Evolutionary conservation across 306 rosid species (phyloP).

Genomic region (Biancaea sappan): DNA sequence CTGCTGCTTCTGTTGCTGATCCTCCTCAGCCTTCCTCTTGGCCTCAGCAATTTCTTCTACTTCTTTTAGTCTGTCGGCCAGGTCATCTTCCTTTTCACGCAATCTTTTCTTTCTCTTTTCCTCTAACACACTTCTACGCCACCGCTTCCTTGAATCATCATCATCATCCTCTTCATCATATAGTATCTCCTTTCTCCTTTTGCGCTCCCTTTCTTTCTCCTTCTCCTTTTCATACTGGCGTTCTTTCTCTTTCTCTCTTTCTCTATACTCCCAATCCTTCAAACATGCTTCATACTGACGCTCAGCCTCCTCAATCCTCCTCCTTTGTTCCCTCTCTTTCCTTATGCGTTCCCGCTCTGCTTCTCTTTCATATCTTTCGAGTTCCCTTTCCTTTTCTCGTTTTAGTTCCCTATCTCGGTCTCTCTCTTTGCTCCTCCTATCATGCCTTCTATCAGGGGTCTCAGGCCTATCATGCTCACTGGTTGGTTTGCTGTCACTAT

Average conservation of each 20-base stretch:
- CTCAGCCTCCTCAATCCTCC: conserved; percentile 88
- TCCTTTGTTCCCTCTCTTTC: conserved; percentile 93
- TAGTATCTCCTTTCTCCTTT: conserved; percentile 81
- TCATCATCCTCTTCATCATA: conserved; percentile 97
- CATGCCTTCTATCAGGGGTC: conserved; percentile 90
- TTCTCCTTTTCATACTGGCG: conserved; percentile 90
- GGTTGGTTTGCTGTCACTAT: conserved; percentile 58
- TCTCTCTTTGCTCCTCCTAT: conserved; percentile 84
- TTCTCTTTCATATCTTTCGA: conserved; percentile 96
- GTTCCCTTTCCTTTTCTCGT: conserved; percentile 91
- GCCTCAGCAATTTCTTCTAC: conserved; percentile 93
- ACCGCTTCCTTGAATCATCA: conserved; percentile 90
- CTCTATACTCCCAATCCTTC: conserved; percentile 98
- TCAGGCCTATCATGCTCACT: conserved; percentile 80
- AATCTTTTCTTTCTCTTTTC: conserved; percentile 90
- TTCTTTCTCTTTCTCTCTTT: conserved; percentile 89
- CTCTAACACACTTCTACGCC: conserved; percentile 85
- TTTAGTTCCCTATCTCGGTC: conserved; percentile 87
- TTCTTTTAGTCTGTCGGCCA: conserved; percentile 73
- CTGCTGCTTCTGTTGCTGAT: conserved; percentile 60
- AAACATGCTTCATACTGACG: conserved; percentile 83
- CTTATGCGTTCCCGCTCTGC: conserved; percentile 93
- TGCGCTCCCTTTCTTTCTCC: conserved; percentile 95
- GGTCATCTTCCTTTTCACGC: conserved; percentile 91
- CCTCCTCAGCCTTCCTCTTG: conserved; percentile 75